phyloP scores from a whole-genome alignment of 345 rosid genomes.

The Bruguiera gymnorhiza region DNA sequence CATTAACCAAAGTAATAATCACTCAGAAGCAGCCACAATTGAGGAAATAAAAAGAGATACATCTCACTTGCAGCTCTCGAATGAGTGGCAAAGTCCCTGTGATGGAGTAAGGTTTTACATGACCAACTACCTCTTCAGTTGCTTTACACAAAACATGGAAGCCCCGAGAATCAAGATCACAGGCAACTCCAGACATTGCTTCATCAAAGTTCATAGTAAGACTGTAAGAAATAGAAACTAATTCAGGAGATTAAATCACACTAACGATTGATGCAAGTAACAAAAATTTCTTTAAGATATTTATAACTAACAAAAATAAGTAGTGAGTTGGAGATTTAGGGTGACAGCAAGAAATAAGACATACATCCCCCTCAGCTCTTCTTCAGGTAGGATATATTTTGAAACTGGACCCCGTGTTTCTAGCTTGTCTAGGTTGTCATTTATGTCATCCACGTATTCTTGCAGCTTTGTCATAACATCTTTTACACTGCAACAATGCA shows the following conservation, averaged over 20 bases:
- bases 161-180: conserved; percentile 84
- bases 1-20: conserved; percentile 4
- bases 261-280: not conserved
- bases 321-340: not conserved
- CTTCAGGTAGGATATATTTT: conserved; percentile 71
- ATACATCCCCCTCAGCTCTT: conserved; percentile 81
- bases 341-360: conserved; percentile 8
- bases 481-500: conserved; percentile 45
- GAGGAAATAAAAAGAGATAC: conserved; percentile 11
- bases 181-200: conserved; percentile 81
- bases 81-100: conserved; percentile 94
- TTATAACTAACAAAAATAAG: not conserved
- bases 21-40: not conserved
- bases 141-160: conserved; percentile 84
- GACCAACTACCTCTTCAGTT: conserved; percentile 83
- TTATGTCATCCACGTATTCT: conserved; percentile 82
- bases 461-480: conserved; percentile 70
- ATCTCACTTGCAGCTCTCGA: conserved; percentile 71
- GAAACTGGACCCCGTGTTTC: conserved; percentile 82
- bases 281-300: conserved; percentile 8
- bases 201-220: conserved; percentile 72
- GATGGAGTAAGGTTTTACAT: conserved; percentile 90
- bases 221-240: conserved; percentile 38
- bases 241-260: not conserved
- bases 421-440: conserved; percentile 65